Evolutionary conservation across 1,139 yeast genomes (phyloP), one percentile per base, ranked within the genome.

Genomic region (Yamadazyma songkhlaensis): DNA sequence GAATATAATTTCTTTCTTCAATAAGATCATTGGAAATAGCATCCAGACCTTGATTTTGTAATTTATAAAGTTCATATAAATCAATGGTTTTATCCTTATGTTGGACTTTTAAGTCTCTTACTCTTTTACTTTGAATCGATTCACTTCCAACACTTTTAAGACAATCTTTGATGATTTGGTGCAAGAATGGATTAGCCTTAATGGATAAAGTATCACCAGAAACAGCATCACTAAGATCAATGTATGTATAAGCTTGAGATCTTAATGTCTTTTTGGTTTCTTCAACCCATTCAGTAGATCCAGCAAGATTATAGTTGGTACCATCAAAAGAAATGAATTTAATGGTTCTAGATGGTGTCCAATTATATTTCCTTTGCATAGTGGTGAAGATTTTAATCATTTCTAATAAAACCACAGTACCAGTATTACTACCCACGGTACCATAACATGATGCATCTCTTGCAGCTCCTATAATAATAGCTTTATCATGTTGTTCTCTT

Each of bases 291-390:
- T 85, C 94, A 0, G 94, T 74, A 29, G 89, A 73, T 0, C 98
- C 98, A 0, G 94, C 95, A 49, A 76, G 64, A 52, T 89, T 90
- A 53, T 84, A 89, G 44, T 84, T 81, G 0, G 85, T 70, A 0
- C 87, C 97, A 51, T 90, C 96, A 70, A 88, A 89, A 2, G 96
- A 87, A 0, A 81, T 79, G 60, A 92, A 89, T 51, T 83, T 82
- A 7, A 92, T 79, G 1, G 92, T 72, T 51, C 98, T 74, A 21
- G 90, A 59, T 0, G 98, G 97, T 32, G 72, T 67, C 97, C 97
- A 92, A 42, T 81, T 77, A 47, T 74, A 77, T 37, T 78, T 71
- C 38, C 79, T 67, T 43, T 77, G 81, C 56, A 90, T 63, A 15
- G 78, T 67, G n/a, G 89, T 79, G 42, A 92, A 76, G 0, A 86